These are phyloP conservation scores for Xylariomycetidae sp. DNA, from an alignment of 2,329 filamentous ascomycete species.

Conservation along the genomic window DNA sequence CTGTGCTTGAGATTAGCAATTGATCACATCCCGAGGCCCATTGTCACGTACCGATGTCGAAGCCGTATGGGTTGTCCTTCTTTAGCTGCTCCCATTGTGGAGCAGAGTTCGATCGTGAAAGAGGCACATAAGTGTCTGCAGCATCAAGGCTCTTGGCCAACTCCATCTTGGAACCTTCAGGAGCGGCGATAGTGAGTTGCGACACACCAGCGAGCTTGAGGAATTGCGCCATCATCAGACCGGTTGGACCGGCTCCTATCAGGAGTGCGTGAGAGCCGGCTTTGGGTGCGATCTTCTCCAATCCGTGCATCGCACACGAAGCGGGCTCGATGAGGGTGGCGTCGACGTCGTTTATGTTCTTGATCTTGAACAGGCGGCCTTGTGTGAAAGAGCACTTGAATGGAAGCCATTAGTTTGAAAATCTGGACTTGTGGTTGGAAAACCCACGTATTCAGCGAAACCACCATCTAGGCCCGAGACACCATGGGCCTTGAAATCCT, in stretches of 20 bases:
- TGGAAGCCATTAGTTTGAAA: too few relatives aligned
- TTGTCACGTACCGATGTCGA: slow-evolving; percentile 53
- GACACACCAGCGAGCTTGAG: slow-evolving; percentile 49
- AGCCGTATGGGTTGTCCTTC: slow-evolving; percentile 64
- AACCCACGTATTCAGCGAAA: slow-evolving; percentile 60
- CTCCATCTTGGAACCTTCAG: slow-evolving; percentile 66
- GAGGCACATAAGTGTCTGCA: slow-evolving; percentile 49
- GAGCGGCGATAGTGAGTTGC: slow-evolving; percentile 65
- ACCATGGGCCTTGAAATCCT: slow-evolving; percentile 63
- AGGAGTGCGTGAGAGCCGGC: slow-evolving; percentile 61
- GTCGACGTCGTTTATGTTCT: slow-evolving; percentile 63
- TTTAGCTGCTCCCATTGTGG: slow-evolving; percentile 60
- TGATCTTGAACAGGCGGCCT: slow-evolving; percentile 57
- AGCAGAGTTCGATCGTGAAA: slow-evolving; percentile 49
- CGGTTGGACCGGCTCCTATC: slow-evolving; percentile 64
- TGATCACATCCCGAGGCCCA: background rate
- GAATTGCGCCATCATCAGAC: slow-evolving; percentile 43
- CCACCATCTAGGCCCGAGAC: slow-evolving; percentile 62
- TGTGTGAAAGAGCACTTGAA: slow-evolving; percentile 41
- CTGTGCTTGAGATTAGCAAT: slow-evolving; percentile 22
- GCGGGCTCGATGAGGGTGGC: slow-evolving; percentile 67
- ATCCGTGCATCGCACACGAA: slow-evolving; percentile 65
- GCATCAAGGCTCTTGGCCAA: slow-evolving; percentile 55
- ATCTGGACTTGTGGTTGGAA: background rate
- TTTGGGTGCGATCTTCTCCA: slow-evolving; percentile 64